Evolutionary conservation across 1,284 basidiomycete species (phyloP).

Genomic region (Malassezia brasiliensis): DNA sequence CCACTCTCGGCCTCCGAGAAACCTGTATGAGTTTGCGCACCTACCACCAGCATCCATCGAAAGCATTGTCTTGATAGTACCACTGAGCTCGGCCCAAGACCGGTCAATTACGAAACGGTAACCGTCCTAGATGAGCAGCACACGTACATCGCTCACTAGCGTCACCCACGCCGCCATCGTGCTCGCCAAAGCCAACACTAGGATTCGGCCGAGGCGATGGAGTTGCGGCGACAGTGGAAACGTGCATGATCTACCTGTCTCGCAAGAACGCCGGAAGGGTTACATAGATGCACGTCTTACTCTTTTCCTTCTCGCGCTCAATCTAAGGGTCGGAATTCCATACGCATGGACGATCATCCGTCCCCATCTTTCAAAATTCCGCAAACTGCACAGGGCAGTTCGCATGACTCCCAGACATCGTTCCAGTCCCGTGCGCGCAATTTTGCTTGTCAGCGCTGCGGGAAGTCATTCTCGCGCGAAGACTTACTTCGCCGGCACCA

Average conservation of each 20-base stretch:
- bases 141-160: conserved; percentile 35
- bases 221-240: conserved; percentile 1
- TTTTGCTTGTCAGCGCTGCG: conserved; percentile 8
- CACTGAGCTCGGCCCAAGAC: conserved; percentile 21
- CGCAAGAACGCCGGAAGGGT: not conserved
- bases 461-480: conserved; percentile 10
- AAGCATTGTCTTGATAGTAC: conserved; percentile 36
- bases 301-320: no score
- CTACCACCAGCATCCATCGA: conserved; percentile 25
- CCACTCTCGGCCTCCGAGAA: conserved; percentile 50
- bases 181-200: not conserved
- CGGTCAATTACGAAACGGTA: conserved; percentile 36
- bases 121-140: conserved; percentile 24
- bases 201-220: conserved; percentile 12
- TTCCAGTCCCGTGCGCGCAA: not conserved
- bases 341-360: no score
- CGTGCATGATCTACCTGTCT: not conserved
- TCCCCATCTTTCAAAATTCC: no score
- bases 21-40: conserved; percentile 25
- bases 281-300: no score
- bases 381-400: no score
- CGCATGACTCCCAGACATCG: no score
- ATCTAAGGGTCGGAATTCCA: no score
- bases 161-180: conserved; percentile 29
- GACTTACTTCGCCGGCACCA: conserved; percentile 15